phyloP scores from a whole-genome alignment of 495 filamentous ascomycete species.

The Wilcoxina mikolae region DNA sequence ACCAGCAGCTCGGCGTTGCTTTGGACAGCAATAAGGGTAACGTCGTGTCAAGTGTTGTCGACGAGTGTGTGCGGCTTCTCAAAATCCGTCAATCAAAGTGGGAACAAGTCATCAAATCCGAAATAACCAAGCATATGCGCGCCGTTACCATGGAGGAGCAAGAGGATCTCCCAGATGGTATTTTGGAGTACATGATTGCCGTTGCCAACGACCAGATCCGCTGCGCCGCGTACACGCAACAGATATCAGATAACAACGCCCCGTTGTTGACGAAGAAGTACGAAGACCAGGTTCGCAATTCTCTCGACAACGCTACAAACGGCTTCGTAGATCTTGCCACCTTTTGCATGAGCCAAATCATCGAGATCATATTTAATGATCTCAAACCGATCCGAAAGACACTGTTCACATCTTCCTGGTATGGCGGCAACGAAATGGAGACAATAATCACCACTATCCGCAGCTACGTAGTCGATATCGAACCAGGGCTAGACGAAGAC shows the following conservation, averaged over 20 bases:
- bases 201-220: slow-evolving; percentile 97
- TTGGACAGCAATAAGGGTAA: slow-evolving; percentile 66
- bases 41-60: slow-evolving; percentile 81
- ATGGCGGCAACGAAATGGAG: slow-evolving; percentile 62
- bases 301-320: slow-evolving; percentile 57
- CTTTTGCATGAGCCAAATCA: slow-evolving; percentile 75
- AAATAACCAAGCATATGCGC: slow-evolving; percentile 53
- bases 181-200: slow-evolving; percentile 79
- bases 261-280: slow-evolving; percentile 68
- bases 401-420: slow-evolving; percentile 87
- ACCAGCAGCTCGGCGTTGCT: slow-evolving; percentile 73
- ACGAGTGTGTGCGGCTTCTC: slow-evolving; percentile 80
- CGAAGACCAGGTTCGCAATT: slow-evolving; percentile 46
- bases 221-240: slow-evolving; percentile 36
- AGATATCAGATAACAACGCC: slow-evolving; percentile 72
- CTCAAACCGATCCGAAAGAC: slow-evolving; percentile 65
- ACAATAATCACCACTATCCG: slow-evolving; percentile 85
- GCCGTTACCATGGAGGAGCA: slow-evolving; percentile 41
- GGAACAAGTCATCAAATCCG: slow-evolving; percentile 78
- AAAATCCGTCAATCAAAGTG: slow-evolving; percentile 66
- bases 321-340: slow-evolving; percentile 89
- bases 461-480: slow-evolving; percentile 80
- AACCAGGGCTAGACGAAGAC: slow-evolving; percentile 68
- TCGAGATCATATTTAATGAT: slow-evolving; percentile 71
- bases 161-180: slow-evolving; percentile 28